Evolutionary conservation across 345 rosid species (phyloP).

Genomic region (Citrus cavaleriei): DNA sequence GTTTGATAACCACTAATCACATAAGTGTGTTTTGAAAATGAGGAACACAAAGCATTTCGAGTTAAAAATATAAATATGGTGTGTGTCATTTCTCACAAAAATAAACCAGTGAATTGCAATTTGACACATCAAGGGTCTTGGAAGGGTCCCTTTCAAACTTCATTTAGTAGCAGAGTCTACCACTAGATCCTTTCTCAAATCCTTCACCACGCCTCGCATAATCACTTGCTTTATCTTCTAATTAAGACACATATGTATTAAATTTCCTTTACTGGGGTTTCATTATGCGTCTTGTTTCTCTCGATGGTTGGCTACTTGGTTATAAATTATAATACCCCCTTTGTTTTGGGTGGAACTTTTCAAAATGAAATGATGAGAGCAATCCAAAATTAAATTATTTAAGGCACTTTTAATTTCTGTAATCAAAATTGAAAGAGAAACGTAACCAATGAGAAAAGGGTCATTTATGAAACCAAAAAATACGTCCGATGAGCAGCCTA

Average conservation of each 20-base stretch:
- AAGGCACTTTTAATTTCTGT: not conserved
- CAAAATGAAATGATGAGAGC: slow-evolving; percentile 13
- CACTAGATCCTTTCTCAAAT: slow-evolving; percentile 26
- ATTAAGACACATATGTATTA: not conserved
- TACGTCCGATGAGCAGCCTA: slow-evolving; percentile 3
- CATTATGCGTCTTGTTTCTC: slow-evolving; percentile 12
- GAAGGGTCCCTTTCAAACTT: slow-evolving; percentile 27
- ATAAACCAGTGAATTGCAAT: no score
- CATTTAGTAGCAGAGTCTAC: slow-evolving; percentile 26
- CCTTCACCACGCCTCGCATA: slow-evolving; percentile 28
- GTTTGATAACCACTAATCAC: not conserved
- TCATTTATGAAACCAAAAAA: not conserved
- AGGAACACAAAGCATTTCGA: no score
- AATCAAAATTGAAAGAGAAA: slow-evolving; percentile 15
- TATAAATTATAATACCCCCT: not conserved
- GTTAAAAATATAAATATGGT: no score
- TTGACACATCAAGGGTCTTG: not conserved
- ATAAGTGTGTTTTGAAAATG: no score
- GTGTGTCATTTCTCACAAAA: no score
- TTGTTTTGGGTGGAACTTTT: slow-evolving; percentile 2
- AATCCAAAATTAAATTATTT: not conserved
- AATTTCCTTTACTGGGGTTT: not conserved
- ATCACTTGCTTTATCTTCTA: slow-evolving; percentile 10
- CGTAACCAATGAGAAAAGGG: slow-evolving; percentile 21
- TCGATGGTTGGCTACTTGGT: not conserved